Evolutionary conservation across 257 asterid species (phyloP), one percentile per base, ranked within the genome.

Genomic region (Penstemon eatonii): DNA sequence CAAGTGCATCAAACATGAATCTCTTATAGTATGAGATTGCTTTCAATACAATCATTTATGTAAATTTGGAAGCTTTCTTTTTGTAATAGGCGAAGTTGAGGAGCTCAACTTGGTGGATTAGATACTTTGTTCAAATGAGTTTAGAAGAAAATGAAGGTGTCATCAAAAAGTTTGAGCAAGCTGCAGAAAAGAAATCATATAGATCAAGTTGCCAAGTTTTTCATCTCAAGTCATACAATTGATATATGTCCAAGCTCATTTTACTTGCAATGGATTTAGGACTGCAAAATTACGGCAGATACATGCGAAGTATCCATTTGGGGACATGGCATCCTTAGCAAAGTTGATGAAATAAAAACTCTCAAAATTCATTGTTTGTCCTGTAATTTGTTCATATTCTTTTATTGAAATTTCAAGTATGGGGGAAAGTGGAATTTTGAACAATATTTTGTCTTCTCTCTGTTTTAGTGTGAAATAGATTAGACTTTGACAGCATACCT

Each of bases 81-180:
- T 8, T n/a, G 44, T 57, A 8, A 42, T 64, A 87, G 95, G 91
- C 81, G 15, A 90, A 85, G 80, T 40, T 81, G 83, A 84, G 96
- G 79, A 85, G 89, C 71, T 46, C 88, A 7, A 80, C 78, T 2
- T 90, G 96, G 96, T 90, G 96, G 95, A 69, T 75, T 55, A 74
- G 85, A 73, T 87, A 77, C 68, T 90, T 85, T 68, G 85, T 84
- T 71, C 93, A 81, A 73, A 76, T 76, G 78, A 87, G 95, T 76
- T 84, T 87, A 70, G 95, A 87, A 71, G 92, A 89, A 77, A 89
- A 89, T 13, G 95, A 89, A 76, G 73, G 56, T 60, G 89, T 73
- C 15, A 67, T 71, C 45, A 85, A 82, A 82, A 87, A 90, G 82
- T 90, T 90, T 15, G 85, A 81, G 56, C 80, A 78, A 74, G 87